phyloP scores from a whole-genome alignment of 108 stramenopile genomes.

The Stephanodiscus minutulus region DNA sequence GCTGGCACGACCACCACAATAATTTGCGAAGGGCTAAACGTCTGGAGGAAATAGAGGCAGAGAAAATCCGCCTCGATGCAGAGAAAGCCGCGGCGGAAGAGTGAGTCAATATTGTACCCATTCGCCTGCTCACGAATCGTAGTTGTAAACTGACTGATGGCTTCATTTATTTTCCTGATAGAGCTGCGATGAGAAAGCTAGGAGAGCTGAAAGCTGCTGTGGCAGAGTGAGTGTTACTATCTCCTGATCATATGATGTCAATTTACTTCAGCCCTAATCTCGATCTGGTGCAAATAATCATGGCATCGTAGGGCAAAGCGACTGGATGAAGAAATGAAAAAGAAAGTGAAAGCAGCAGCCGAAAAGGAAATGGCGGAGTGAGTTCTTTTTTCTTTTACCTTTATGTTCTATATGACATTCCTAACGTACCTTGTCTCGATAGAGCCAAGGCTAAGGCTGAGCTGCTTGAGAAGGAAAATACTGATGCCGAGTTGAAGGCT shows the following conservation, averaged over 20 bases:
- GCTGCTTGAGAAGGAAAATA: conserved; percentile 1
- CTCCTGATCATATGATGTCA: not conserved
- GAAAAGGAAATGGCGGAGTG: conserved; percentile 5
- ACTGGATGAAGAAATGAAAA: not conserved
- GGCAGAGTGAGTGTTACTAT: conserved; percentile 1
- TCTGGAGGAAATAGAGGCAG: not conserved
- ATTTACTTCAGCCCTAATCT: not conserved
- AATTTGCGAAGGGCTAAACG: not conserved
- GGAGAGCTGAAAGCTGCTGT: too few relatives aligned
- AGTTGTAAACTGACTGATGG: not conserved
- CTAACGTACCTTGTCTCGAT: not conserved
- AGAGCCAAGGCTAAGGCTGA: not conserved
- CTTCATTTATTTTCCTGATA: not conserved
- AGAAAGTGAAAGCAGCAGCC: not conserved
- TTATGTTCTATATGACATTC: not conserved
- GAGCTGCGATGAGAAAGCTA: not conserved
- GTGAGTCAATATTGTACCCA: not conserved
- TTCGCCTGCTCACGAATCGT: not conserved
- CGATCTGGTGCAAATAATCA: not conserved
- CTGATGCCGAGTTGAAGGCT: not conserved
- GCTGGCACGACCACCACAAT: not conserved
- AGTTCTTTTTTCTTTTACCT: not conserved
- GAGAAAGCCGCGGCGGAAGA: not conserved
- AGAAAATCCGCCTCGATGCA: not conserved
- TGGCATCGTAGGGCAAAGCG: not conserved